Evolutionary conservation across 2,329 filamentous ascomycete genomes (phyloP), one percentile per base, ranked within the genome.

Genomic region (Nemania sp.): DNA sequence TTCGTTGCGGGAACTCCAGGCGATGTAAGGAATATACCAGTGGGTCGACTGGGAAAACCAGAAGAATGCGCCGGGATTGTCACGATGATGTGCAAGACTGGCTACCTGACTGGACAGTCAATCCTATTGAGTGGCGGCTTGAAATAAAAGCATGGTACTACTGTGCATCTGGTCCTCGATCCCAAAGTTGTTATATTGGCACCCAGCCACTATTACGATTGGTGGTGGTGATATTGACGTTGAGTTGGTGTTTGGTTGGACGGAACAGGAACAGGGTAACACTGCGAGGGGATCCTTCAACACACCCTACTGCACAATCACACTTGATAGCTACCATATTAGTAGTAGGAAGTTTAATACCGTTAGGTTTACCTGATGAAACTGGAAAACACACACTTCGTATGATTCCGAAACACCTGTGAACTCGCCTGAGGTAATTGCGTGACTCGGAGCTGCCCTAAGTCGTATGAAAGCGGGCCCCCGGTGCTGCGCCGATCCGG

Each of bases 31-130:
- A 82, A 82, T 29, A 87, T 88, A 45, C 86, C 86, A 0, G 77
- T 88, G 2, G 82, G 83, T 2, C 76, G 85, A 45, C 71, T 87
- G 37, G 85, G 86, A 0, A 80, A 79, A 20, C 82, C 84, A 2
- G 78, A 84, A 52, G 85, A 88, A 72, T 83, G 83, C 53, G 85
- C 84, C 2, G 86, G 85, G 68, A 79, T 83, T 32, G 85, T 88
- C 6, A 80, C 79, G 2, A 87, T 87, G 85, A 73, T 86, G 48
- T 82, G 79, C 63, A 79, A 76, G 68, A 87, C 84, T n/a, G 85
- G 85, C 0, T 87, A 87, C 64, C 73, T 85, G 74, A 86, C 83
- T 0, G 83, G 82, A 1, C 82, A 85, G 71, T 84, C 81, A 62
- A 76, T 85, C 35, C 63, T 85, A 66, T 65, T 84, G 61, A 80